Evolutionary conservation across 2,329 filamentous ascomycete species (phyloP), one percentile per base, ranked within the genome.

Genomic region (Byssothecium circinans): DNA sequence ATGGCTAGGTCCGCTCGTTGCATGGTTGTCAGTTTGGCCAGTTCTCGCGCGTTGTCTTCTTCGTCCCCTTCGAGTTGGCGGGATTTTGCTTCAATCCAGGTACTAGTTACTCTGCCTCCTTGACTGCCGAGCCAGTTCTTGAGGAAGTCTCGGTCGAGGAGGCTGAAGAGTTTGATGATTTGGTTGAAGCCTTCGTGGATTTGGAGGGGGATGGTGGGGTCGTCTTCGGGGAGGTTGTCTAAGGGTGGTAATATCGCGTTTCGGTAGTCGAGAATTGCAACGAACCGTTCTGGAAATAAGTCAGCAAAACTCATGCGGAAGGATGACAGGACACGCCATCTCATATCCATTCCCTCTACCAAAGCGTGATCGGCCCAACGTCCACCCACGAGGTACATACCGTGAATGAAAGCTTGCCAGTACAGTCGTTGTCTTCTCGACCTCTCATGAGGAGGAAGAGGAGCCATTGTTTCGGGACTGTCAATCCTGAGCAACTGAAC

Each of bases 381-480:
- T n/a, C n/a, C n/a, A n/a, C n/a, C n/a, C n/a, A n/a, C 6, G 8
- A 32, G 10, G 7, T 32, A 32, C 29, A 12, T 32, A 32, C 29
- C 29, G 49, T 82, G 79, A 25, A 82, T 78, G 54, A 78, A 82
- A 11, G 74, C 74, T 52, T 80, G 74, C 79, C 80, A 82, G 59
- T 82, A 81, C 1, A 81, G 61, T 2, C 80, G 70, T 51, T 80
- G 77, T 40, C 75, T 61, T 40, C 70, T 65, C 19, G 74, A 70
- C 19, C 71, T 62, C 43, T 78, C 74, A 2, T 70, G 55, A 3
- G 59, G 57, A 4, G 62, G 51, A 1, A 78, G 50, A 1, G 51
- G 54, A 4, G 52, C 52, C 48, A 71, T 64, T 6, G 60, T 52
- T 4, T 71, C 63, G n/a, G 68, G 61, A 33, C 74, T 71, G 47